Evolutionary conservation across 2,329 filamentous ascomycete genomes (phyloP), one percentile per base, ranked within the genome.

Genomic region (Colletotrichum neosansevieriae): DNA sequence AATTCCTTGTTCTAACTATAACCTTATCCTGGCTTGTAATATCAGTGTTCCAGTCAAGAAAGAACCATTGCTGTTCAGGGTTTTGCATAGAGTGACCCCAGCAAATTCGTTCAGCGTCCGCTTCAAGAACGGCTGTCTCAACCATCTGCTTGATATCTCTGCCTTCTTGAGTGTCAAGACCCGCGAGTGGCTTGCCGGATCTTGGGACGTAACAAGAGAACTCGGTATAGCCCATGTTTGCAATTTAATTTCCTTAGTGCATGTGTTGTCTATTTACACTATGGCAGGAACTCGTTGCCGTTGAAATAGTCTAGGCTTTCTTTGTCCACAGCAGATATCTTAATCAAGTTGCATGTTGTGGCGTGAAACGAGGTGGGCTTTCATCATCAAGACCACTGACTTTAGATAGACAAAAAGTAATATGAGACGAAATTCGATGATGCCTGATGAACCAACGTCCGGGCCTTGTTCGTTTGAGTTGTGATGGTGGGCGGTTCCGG

Each of bases 41-140:
- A n/a, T n/a, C 7, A 2, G 38, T 70, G 17, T 76, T 71, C 75
- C 73, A 74, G 15, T 76, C 75, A 4, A 76, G 32, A 13, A 76
- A 75, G 1, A 73, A 6, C 75, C 75, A 75, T 1, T 73, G 3
- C 1, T 65, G 73, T 0, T 66, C 66, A 12, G 75, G 73, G 19
- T 74, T 70, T 63, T 76, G 74, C 57, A 75, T 51, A 19, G 74
- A 68, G 15, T 70, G 36, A 34, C 73, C 73, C 2, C 72, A 73
- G 7, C 75, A 75, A 9, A 72, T 69, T 1, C 71, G 66, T 1
- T 63, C 62, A 3, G 73, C 74, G 3, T 74, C 74, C 21, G 53
- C 53, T 3, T 75, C 73, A 9, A 50, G 74, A 17, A 73, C 29
- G 0, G 63, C 70, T 5, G 64, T 72, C 36, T 75, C 68, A 1